Evolutionary conservation across 176 grass and related monocot genomes (phyloP), one percentile per base, ranked within the genome.

Genomic region (Eragrostis nindensis): DNA sequence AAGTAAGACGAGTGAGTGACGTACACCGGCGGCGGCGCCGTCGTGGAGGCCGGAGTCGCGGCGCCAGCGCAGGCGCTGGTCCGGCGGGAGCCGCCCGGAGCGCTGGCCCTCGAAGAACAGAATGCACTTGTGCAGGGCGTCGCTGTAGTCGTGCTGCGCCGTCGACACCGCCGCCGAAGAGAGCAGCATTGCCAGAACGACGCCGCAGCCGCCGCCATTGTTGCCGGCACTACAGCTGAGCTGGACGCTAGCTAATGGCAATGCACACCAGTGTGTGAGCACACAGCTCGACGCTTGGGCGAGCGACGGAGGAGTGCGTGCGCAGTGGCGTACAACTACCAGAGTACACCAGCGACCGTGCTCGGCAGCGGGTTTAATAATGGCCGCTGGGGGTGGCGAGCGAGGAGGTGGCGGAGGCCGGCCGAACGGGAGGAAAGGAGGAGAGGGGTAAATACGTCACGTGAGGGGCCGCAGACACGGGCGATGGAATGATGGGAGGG

Each of bases 61-160:
- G 30, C 95, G 92, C 95, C 92, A 94, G 18, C 71, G 81, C 62
- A 97, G 63, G 40, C 87, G 85, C 86, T 94, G 95, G 80, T 90
- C 89, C 0, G 91, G 30, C 0, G 94, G 94, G 1, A 97, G 91
- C 74, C 86, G 75, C 11, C 91, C 94, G 6, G 94, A 97, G 60
- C 91, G 81, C 69, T 97, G 94, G 0, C 94, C 94, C 81, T 97
- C 91, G 68, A 91, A 97, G 73, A 97, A 97, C 8, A 97, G 75
- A 2, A 97, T 92, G 87, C 89, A 87, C 87, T 97, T 97, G 87
- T 86, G 89, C 53, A 97, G 88, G 3, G 92, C 94, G 62, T 94
- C 92, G 30, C 73, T 39, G 76, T 97, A 94, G 74, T 94, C 94
- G 62, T 97, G 94, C 22, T 94, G 91, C 41, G 70, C 87, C 7